Conservation (phyloP, 106 monocot species). For the Narthecium ossifragum region DNA sequence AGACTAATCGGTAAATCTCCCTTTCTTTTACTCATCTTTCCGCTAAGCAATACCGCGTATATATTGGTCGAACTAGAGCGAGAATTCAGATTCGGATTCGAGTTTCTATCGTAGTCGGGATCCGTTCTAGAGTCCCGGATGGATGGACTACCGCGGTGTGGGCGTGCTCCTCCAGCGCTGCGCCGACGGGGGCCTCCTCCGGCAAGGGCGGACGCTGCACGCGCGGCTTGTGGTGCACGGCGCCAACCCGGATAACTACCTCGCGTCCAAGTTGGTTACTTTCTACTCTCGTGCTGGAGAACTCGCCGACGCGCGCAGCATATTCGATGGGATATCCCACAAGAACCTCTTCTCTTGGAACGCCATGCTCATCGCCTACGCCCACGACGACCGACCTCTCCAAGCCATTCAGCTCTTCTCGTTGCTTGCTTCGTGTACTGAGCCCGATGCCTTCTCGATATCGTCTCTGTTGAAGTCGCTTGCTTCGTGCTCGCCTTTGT, state of each 20-base stretch:
- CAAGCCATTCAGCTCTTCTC: constrained; percentile 21
- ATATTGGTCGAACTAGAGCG: too few species aligned
- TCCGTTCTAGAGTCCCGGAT: too few species aligned
- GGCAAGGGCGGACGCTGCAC: constrained; percentile 23
- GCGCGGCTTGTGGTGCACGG: constrained; percentile 27
- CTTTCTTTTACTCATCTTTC: too few species aligned
- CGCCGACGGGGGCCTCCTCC: constrained; percentile 17
- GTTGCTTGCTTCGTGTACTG: constrained; percentile 14
- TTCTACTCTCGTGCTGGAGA: constrained; percentile 30
- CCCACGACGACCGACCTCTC: constrained; percentile 13
- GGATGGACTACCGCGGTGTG: constrained; percentile 13
- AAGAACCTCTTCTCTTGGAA: constrained; percentile 46
- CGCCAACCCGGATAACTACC: constrained; percentile 34
- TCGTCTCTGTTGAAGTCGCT: constrained; percentile 38
- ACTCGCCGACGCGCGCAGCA: constrained; percentile 23
- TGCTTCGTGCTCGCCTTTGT: constrained; percentile 3
- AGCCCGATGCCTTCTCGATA: constrained; percentile 41
- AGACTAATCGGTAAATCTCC: too few species aligned
- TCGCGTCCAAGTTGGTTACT: constrained; percentile 37
- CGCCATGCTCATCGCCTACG: constrained; percentile 34
- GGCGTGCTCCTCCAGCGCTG: constrained; percentile 39
- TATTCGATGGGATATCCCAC: constrained; percentile 38
- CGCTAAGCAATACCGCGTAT: too few species aligned
- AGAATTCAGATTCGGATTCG: too few species aligned
- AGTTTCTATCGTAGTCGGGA: too few species aligned